Percentiles rank a stretch among this genome's conserved stretches.
Conservation (phyloP, 148 eudicot species). For the Vaccinium corymbosum region DNA sequence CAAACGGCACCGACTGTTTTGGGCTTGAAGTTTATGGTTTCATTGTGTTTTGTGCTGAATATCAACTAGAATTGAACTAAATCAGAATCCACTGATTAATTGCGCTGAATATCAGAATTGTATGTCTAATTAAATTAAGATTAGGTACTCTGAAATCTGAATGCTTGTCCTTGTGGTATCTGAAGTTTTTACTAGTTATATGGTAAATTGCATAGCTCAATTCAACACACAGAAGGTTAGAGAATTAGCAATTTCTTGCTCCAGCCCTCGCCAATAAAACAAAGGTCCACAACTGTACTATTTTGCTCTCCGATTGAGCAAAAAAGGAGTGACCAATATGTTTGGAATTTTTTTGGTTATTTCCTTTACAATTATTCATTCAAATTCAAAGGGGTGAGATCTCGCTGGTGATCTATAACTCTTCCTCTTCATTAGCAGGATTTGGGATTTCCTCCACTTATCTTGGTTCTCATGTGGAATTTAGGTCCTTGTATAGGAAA, state of each 20-base stretch:
- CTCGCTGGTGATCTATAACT: not conserved
- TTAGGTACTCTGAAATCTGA: not conserved
- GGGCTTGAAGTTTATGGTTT: not conserved
- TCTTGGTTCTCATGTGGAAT: not conserved
- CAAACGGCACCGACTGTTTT: not conserved
- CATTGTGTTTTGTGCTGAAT: not conserved
- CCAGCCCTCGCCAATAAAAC: not conserved
- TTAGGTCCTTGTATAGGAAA: not conserved
- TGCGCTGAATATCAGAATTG: not conserved
- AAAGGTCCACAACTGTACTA: not conserved
- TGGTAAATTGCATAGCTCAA: not conserved
- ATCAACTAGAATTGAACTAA: not conserved
- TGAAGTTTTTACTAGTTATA: not conserved
- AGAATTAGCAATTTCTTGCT: not conserved
- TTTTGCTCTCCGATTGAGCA: not conserved
- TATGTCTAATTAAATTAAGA: not conserved
- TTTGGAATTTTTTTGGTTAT: not conserved
- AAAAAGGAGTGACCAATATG: not conserved
- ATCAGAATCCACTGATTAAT: not conserved
- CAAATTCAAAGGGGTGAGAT: not conserved
- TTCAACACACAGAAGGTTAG: not conserved
- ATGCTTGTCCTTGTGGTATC: constrained; percentile 6
- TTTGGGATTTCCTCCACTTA: not conserved
- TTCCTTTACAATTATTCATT: not conserved
- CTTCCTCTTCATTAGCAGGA: no score